phyloP scores from a whole-genome alignment of 352 stramenopile genomes.

The Globisporangium apiculatum region DNA sequence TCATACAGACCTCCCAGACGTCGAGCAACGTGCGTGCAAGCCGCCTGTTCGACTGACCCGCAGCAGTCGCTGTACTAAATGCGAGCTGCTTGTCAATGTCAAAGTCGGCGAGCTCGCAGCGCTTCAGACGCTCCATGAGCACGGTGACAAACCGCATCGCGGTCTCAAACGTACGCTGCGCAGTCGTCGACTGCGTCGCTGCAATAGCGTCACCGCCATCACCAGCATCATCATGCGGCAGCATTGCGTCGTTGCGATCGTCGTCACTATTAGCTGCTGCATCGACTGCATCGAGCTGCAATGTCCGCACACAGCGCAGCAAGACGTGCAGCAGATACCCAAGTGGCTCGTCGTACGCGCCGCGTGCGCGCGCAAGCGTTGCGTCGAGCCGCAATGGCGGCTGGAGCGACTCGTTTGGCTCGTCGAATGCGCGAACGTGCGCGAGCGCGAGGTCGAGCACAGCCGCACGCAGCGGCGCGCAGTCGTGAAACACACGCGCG shows the following conservation, averaged over 20 bases:
- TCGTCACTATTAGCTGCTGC: conserved; percentile 1
- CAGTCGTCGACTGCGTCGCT: conserved; percentile 25
- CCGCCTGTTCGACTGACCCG: conserved; percentile 26
- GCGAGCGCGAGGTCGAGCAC: conserved; percentile 44
- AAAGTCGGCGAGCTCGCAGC: conserved; percentile 36
- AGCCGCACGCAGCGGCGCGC: conserved; percentile 26
- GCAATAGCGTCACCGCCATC: conserved; percentile 26
- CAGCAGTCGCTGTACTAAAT: conserved; percentile 18
- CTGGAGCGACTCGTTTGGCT: conserved; percentile 33
- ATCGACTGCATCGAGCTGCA: conserved; percentile 3
- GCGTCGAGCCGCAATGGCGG: conserved; percentile 44
- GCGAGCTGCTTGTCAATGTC: conserved; percentile 41
- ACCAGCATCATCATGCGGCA: conserved; percentile 19
- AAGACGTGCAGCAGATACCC: conserved; percentile 32
- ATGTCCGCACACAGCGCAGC: conserved; percentile 22
- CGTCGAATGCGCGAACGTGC: conserved; percentile 38
- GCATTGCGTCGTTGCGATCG: conserved; percentile 22
- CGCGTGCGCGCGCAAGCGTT: conserved; percentile 19
- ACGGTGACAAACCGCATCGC: conserved; percentile 21
- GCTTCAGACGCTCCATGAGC: conserved; percentile 41
- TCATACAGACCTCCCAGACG: conserved; percentile 34
- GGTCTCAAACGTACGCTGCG: conserved; percentile 14
- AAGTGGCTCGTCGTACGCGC: conserved; percentile 37
- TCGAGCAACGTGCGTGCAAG: conserved; percentile 21
- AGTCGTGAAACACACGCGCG: conserved; percentile 32